Evolutionary conservation across 805 yeast genomes (phyloP).

Genomic region (Cyberlindnera americana): DNA sequence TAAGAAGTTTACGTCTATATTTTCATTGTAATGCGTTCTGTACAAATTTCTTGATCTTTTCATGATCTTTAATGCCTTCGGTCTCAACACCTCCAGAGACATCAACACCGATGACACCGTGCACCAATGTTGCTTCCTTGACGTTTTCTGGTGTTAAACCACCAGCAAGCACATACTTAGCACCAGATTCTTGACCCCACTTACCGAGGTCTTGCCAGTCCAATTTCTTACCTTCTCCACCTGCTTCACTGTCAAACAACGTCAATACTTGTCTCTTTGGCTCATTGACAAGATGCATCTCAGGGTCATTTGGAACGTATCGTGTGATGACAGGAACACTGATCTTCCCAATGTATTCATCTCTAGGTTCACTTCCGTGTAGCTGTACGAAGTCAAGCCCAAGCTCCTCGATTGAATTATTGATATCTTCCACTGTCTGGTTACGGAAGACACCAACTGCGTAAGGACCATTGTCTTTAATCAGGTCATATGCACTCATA

Average conservation of each 20-base stretch:
- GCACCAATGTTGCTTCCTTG: slow-evolving; percentile 39
- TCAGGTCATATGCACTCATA: slow-evolving; percentile 18
- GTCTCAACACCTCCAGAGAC: slow-evolving; percentile 95
- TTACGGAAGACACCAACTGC: slow-evolving; percentile 90
- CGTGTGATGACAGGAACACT: slow-evolving; percentile 68
- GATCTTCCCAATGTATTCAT: slow-evolving; percentile 34
- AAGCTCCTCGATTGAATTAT: slow-evolving; percentile 35
- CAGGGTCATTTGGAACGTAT: slow-evolving; percentile 55
- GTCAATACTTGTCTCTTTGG: slow-evolving; percentile 46
- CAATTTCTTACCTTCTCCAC: slow-evolving; percentile 85
- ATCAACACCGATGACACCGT: slow-evolving; percentile 83
- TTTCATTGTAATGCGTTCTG: slow-evolving; percentile 38
- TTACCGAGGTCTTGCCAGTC: slow-evolving; percentile 59
- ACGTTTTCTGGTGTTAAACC: slow-evolving; percentile 83
- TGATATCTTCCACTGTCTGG: slow-evolving; percentile 65
- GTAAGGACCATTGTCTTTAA: slow-evolving; percentile 50
- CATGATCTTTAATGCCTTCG: slow-evolving; percentile 64
- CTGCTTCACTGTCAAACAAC: slow-evolving; percentile 80
- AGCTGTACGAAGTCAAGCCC: slow-evolving; percentile 78
- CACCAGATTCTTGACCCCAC: slow-evolving; percentile 30
- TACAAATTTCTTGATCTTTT: slow-evolving; percentile 60
- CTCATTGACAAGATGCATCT: slow-evolving; percentile 30
- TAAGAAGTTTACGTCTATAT: too few relatives aligned
- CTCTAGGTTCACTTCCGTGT: slow-evolving; percentile 71
- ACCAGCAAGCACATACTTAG: slow-evolving; percentile 73